A percentile compares a stretch with the other conserved stretches of the same genome.
These are phyloP conservation scores for Crepidotus variabilis DNA, from an alignment of 768 basidiomycete genomes.

Conservation along the genomic window DNA sequence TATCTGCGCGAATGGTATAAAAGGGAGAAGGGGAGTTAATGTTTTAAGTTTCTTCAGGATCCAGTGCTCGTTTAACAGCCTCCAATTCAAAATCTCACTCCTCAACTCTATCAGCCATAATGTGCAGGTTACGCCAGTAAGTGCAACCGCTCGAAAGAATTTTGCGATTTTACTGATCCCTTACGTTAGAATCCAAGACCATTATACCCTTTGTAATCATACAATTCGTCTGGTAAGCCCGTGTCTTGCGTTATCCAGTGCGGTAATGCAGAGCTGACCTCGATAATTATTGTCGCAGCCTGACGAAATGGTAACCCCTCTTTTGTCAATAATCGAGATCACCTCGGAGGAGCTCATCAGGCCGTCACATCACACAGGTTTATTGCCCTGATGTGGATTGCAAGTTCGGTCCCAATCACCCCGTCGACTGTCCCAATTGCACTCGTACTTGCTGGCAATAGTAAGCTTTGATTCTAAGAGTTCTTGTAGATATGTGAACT, in stretches of 20 bases:
- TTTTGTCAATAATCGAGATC: slow-evolving; percentile 8
- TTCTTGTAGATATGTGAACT: slow-evolving; percentile 5
- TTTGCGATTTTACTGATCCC: slow-evolving; percentile 5
- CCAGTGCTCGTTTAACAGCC: slow-evolving; percentile 1
- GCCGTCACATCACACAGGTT: slow-evolving; percentile 36
- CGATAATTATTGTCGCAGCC: slow-evolving; percentile 34
- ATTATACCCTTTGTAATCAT: slow-evolving; percentile 56
- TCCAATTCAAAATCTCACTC: background rate
- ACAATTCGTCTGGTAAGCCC: slow-evolving; percentile 45
- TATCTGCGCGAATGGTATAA: slow-evolving; percentile 18
- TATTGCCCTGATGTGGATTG: slow-evolving; percentile 62
- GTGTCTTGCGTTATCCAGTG: slow-evolving; percentile 1
- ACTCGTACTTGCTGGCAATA: slow-evolving; percentile 71
- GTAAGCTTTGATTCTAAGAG: slow-evolving; percentile 37
- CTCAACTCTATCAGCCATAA: slow-evolving; percentile 23
- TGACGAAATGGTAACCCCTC: slow-evolving; percentile 48
- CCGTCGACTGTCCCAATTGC: slow-evolving; percentile 56
- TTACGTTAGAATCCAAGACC: slow-evolving; percentile 55
- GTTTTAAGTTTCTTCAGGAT: background rate
- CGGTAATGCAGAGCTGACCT: background rate
- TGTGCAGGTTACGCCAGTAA: slow-evolving; percentile 77
- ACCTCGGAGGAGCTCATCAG: slow-evolving; percentile 3
- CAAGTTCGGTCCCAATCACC: slow-evolving; percentile 70
- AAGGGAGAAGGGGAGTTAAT: slow-evolving; percentile 9
- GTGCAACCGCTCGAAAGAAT: slow-evolving; percentile 14